Evolutionary conservation across 2,329 filamentous ascomycete species (phyloP).

Genomic region (Parafenestella ontariensis): DNA sequence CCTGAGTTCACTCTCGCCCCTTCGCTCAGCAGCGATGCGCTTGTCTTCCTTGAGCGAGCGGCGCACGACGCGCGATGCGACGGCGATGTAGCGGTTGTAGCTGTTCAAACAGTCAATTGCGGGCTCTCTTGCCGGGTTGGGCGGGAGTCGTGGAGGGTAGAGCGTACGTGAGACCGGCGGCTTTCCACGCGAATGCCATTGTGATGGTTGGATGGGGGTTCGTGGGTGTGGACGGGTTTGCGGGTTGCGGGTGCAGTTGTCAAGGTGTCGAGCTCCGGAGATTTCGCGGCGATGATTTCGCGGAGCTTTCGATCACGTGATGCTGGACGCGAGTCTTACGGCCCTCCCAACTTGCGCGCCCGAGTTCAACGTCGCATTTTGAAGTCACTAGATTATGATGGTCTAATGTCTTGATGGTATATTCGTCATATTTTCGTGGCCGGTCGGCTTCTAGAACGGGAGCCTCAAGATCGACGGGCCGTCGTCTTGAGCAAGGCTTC

Average conservation of each 20-base stretch:
- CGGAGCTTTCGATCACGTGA: conserved; percentile 38
- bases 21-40: conserved; percentile 84
- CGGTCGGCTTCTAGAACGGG: conserved; percentile 7
- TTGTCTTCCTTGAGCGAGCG: conserved; percentile 96
- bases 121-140: conserved; percentile 3
- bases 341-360: too few relatives aligned
- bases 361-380: not conserved
- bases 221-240: conserved; percentile 30
- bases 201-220: conserved; percentile 57
- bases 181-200: conserved; percentile 99
- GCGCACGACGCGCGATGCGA: conserved; percentile 93
- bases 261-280: conserved; percentile 37
- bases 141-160: conserved; percentile 1
- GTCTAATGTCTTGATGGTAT: conserved; percentile 3
- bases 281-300: conserved; percentile 39
- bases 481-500: not conserved
- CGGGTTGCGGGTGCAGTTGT: conserved; percentile 30
- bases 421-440: conserved; percentile 35
- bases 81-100: conserved; percentile 99
- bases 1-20: conserved; percentile 86
- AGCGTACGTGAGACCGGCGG: conserved; percentile 92
- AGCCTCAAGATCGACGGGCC: conserved; percentile 12
- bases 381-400: not conserved
- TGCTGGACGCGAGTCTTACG: not conserved
- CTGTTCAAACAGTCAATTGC: conserved; percentile 59